Conservation (phyloP, 768 basidiomycete species). For the Obba rivulosa region DNA sequence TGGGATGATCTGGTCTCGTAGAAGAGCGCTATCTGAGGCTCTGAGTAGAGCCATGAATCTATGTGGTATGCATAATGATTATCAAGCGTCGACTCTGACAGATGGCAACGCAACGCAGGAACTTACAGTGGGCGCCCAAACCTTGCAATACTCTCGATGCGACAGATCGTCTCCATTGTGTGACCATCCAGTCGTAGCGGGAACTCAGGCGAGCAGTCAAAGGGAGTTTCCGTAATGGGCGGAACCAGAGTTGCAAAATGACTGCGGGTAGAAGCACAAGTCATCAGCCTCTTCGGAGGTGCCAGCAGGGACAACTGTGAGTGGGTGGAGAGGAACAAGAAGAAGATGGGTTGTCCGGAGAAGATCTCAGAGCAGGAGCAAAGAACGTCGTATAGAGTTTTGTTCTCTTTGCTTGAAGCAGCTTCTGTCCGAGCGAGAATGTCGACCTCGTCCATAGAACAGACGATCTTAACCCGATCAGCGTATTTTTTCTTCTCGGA, state of each 20-base stretch:
- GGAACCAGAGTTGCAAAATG: conserved; percentile 1
- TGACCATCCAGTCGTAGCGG: background rate
- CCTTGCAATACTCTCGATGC: conserved; percentile 5
- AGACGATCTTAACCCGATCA: no score
- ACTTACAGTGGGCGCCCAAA: conserved; percentile 15
- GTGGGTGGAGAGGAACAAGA: conserved; percentile 9
- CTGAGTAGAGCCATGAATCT: no score
- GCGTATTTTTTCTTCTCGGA: background rate
- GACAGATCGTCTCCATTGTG: background rate
- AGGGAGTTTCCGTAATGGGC: conserved; percentile 13
- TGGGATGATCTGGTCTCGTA: no score
- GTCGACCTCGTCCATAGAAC: no score
- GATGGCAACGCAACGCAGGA: no score
- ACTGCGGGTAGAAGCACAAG: background rate
- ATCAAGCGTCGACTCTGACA: no score
- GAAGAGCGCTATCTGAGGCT: no score
- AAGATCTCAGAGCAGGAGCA: background rate
- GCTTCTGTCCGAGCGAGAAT: background rate
- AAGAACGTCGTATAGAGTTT: background rate
- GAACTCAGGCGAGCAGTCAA: conserved; percentile 7
- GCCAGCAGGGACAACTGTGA: conserved; percentile 2
- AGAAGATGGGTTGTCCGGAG: background rate
- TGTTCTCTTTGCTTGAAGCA: no score
- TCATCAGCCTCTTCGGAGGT: background rate
- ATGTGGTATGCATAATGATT: no score